phyloP scores from a whole-genome alignment of 352 stramenopile species.

The Pythium periplocum region DNA sequence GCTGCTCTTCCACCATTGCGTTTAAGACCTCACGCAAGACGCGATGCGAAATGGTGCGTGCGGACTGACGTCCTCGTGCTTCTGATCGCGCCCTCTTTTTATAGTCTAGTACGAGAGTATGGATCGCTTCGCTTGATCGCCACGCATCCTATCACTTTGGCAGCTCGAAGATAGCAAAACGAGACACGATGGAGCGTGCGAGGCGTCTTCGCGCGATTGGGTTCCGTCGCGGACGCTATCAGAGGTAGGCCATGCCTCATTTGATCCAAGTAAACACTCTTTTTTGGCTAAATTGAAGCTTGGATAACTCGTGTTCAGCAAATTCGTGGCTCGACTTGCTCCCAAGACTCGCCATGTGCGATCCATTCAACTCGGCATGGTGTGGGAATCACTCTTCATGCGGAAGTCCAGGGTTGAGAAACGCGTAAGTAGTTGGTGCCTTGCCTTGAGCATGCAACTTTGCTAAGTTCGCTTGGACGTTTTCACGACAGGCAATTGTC shows the following conservation, averaged over 20 bases:
- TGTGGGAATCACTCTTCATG: constrained; percentile 81
- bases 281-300: too few relatives aligned
- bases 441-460: neutral
- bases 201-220: constrained; percentile 32
- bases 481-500: constrained; percentile 48
- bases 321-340: constrained; percentile 41
- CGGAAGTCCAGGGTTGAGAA: constrained; percentile 64
- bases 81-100: too few relatives aligned
- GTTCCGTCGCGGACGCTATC: constrained; percentile 34
- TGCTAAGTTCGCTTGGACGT: neutral
- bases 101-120: neutral
- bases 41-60: neutral
- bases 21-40: neutral
- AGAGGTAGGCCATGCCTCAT: constrained; percentile 29
- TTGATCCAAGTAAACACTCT: too few relatives aligned
- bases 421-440: constrained; percentile 23
- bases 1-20: constrained; percentile 22
- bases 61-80: neutral
- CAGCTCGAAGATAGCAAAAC: neutral
- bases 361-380: constrained; percentile 18
- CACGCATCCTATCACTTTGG: neutral
- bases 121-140: constrained; percentile 2
- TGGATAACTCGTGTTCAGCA: constrained; percentile 22
- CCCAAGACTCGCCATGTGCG: constrained; percentile 38
- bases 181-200: constrained; percentile 20